Evolutionary conservation across 148 eudicot species (phyloP).

Genomic region (Heliosperma pusillum): DNA sequence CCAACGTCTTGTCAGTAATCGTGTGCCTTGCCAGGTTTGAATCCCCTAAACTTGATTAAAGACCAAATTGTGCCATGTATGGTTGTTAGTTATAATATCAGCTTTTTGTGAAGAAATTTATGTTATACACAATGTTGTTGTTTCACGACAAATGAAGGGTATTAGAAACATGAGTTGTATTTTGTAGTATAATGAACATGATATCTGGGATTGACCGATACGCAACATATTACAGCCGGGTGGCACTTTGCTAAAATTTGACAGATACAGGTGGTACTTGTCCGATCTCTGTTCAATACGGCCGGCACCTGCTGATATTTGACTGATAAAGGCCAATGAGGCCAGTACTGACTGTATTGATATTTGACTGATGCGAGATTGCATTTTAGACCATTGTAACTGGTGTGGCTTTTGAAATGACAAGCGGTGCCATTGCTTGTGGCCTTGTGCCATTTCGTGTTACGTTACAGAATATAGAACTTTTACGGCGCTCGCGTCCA

Average conservation of each 20-base stretch:
- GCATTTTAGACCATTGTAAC: neutral
- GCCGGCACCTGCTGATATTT: neutral
- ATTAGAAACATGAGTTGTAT: neutral
- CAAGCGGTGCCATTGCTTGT: neutral
- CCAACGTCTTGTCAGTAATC: constrained; percentile 59
- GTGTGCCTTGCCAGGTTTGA: constrained; percentile 77
- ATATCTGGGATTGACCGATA: neutral
- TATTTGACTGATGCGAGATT: neutral
- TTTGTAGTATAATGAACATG: neutral
- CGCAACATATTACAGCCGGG: neutral
- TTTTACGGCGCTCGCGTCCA: neutral
- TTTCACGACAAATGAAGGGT: neutral
- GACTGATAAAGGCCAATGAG: neutral
- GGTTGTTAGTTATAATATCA: neutral
- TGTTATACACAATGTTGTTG: neutral
- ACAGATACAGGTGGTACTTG: neutral
- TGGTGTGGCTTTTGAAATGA: neutral
- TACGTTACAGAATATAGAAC: neutral
- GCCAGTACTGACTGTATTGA: neutral
- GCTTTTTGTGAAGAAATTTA: neutral
- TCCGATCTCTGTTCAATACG: neutral
- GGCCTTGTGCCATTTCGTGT: neutral
- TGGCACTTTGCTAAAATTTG: neutral
- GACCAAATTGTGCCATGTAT: too few species aligned
- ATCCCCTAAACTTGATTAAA: too few species aligned